A percentile compares a stretch with the other conserved stretches of the same genome.
Evolutionary conservation across 2,329 filamentous ascomycete genomes (phyloP).

Genomic region (Magnaporthales sp.): DNA sequence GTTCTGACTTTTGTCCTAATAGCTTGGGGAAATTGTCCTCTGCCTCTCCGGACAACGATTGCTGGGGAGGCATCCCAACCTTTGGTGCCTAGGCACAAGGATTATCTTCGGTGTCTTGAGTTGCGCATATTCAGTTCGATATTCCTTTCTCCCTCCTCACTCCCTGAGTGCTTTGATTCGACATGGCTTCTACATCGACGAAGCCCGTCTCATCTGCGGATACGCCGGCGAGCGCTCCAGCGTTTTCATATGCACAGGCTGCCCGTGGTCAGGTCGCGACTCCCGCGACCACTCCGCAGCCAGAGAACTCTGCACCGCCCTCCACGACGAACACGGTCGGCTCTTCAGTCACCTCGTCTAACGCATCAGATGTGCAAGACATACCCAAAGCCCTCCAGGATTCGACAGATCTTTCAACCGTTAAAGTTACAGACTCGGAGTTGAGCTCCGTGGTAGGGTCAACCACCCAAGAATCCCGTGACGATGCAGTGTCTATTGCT

Average conservation of each 20-base stretch:
- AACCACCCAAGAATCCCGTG: conserved; percentile 14
- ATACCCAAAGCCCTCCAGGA: conserved; percentile 15
- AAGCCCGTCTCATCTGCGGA: conserved; percentile 5
- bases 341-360: conserved; percentile 27
- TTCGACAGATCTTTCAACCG: conserved; percentile 13
- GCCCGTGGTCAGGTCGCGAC: conserved; percentile 64
- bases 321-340: conserved; percentile 16
- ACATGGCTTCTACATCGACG: conserved; percentile 1
- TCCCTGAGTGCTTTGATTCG: not conserved
- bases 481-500: conserved; percentile 8
- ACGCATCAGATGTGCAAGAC: conserved; percentile 22
- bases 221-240: conserved; percentile 45
- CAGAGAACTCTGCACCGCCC: conserved; percentile 21
- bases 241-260: conserved; percentile 93
- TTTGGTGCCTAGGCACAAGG: conserved; percentile 7
- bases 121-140: not conserved
- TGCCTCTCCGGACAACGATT: conserved; percentile 12
- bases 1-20: not conserved
- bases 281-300: conserved; percentile 27
- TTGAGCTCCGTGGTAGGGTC: conserved; percentile 17
- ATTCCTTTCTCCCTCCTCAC: not conserved
- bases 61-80: conserved; percentile 8
- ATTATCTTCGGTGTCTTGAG: not conserved
- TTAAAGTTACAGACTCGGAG: conserved; percentile 19
- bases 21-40: conserved; percentile 7